Percentiles rank a stretch among this genome's conserved stretches.
Conservation (phyloP, 2,329 filamentous ascomycete genomes). For the Diplodia corticola region DNA sequence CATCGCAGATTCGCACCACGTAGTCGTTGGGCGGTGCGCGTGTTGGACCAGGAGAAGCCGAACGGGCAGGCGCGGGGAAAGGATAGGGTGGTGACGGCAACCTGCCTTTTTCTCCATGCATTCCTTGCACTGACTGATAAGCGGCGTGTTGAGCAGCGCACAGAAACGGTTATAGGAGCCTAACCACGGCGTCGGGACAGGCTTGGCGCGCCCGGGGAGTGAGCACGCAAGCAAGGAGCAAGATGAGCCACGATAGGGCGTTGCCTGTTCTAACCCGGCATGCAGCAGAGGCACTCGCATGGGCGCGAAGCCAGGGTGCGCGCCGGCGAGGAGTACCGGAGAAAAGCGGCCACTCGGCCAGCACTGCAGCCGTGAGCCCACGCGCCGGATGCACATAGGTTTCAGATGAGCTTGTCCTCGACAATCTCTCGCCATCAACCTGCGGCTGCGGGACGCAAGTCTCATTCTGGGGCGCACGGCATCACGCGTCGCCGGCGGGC, state of each 20-base stretch:
- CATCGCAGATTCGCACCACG: slow-evolving; percentile 15
- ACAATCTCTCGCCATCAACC: slow-evolving; percentile 18
- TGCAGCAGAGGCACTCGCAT: slow-evolving; percentile 10
- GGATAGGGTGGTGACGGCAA: neutral
- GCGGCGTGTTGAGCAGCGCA: neutral
- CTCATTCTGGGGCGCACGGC: neutral
- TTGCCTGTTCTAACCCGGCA: neutral
- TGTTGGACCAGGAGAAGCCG: slow-evolving; percentile 10
- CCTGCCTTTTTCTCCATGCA: neutral
- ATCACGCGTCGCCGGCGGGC: neutral
- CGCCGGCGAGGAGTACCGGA: slow-evolving; percentile 6
- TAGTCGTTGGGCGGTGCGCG: neutral
- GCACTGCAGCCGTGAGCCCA: too few relatives aligned
- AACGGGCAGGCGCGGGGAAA: neutral
- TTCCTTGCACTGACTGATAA: slow-evolving; percentile 9
- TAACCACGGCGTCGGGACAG: slow-evolving; percentile 1
- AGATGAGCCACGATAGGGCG: slow-evolving; percentile 15
- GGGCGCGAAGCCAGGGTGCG: slow-evolving; percentile 15
- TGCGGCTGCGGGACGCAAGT: neutral
- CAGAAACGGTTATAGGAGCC: slow-evolving; percentile 8
- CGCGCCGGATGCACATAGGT: neutral
- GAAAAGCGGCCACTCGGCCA: neutral
- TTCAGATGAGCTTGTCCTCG: slow-evolving; percentile 19
- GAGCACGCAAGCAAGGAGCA: slow-evolving; percentile 19
- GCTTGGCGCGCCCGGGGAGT: neutral